Base-by-base conservation (phyloP, 257 asterid genomes). In the Rubia yunnanensis region DNA sequence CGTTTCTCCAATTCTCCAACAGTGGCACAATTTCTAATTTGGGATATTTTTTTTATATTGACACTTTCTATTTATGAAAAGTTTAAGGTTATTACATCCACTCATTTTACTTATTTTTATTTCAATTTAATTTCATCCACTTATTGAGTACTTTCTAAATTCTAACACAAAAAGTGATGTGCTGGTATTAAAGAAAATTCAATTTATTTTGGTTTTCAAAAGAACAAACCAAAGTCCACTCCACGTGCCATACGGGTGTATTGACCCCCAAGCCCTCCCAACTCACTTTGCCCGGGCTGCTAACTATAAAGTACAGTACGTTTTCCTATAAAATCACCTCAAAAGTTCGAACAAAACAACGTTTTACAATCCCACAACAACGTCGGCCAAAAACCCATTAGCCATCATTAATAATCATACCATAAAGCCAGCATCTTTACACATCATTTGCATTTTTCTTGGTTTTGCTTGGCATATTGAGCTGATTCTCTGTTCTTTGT, bases 221-320 rank as follows among this genome's bases (percentile, higher is more conserved):
- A 44, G 52, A 44, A 44, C 20, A 17, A 44, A 44, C 52, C 52
- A 57, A 76, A 78, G 88, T 83, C 85, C 69, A 75, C 46, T 77
- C 77, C 88, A 78, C 88, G 85, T 80, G 88, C 78, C 70, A 39
- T 32, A 48, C n/a, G 56, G 38, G 46, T 31, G 39, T 60, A 38
- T 7, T 69, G 30, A 67, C 10, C 63, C 8, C 17, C 9, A 10
- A 60, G 5, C 63, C 2, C 27, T n/a, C 57, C 54, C 64, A 13
- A 41, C 28, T 27, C 57, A 55, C 60, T 23, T 20, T 53, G 17
- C 17, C 5, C 23, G 22, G 59, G 31, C 59, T 53, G 59, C 59
- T 55, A 10, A 3, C 60, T 55, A 55, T 55, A 55, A 55, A 55
- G 35, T 14, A 55, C 31, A n/a, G 23, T 50, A 24, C 30, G 17